Base-by-base conservation (phyloP, 2,329 filamentous ascomycete genomes). In the Fusarium brachygibbosum region DNA sequence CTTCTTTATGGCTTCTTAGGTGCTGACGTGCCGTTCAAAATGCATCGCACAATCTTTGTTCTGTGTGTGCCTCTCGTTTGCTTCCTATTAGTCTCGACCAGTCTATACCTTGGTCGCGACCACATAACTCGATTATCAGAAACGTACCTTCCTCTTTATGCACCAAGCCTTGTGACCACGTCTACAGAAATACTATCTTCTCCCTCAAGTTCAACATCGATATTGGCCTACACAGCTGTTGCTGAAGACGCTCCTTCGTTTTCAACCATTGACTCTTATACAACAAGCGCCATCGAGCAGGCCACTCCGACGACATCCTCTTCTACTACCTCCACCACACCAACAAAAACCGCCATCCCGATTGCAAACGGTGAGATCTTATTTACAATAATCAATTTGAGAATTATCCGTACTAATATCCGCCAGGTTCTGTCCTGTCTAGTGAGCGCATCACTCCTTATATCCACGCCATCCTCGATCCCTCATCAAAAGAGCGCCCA, bases 351-450 rank as follows among this genome's bases (percentile, higher is more conserved):
- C 2, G 25, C 48, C 5, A 66, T 58, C 17, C 42, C 49, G 12
- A 53, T 66, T 6, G 19, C 31, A 23, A 57, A 68, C 31, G 66
- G 66, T 62, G 10, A 41, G 48, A 13, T 2, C 8, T 11, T 6
- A 34, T 21, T 9, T 16, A 17, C 6, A 0, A 10, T 17, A 14
- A 3, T 2, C 3, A 1, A 2, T 9, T 11, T 21, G 2, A 5
- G 8, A 28, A 10, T 14, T 2, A 12, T 5, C 12, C 5, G 16
- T 17, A 40, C 42, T 51, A 14, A 57, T 17, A n/a, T 12, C 6
- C 28, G 1, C 82, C 72, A 82, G 81, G 1, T 73, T 84, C 11
- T 25, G 32, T 73, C 17, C 58, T 75, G n/a, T 55, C 66, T 14
- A 42, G 66, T 4, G 45, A 70, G 35, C 66, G 63, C 40, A 68